Conservation (phyloP, 331 rosid genomes). For the Prunus yedoensis region DNA sequence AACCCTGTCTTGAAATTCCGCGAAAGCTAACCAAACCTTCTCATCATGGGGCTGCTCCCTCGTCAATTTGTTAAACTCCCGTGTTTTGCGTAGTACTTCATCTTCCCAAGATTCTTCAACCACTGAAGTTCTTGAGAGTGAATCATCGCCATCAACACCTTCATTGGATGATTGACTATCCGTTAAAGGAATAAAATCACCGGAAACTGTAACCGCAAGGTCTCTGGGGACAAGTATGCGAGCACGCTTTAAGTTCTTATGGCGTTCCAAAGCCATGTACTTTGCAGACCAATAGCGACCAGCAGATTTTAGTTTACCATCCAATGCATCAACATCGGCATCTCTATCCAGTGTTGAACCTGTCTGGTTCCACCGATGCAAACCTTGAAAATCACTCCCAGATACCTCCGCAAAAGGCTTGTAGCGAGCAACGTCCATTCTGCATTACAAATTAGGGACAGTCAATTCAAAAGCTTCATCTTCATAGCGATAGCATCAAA, state of each 20-base stretch:
- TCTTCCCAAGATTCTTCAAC: slow-evolving; percentile 98
- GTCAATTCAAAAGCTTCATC: background rate
- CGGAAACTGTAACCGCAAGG: slow-evolving; percentile 27
- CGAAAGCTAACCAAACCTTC: slow-evolving; percentile 73
- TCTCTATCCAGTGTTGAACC: slow-evolving; percentile 64
- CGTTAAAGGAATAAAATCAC: slow-evolving; percentile 68
- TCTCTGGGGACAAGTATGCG: slow-evolving; percentile 53
- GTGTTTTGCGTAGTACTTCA: slow-evolving; percentile 70
- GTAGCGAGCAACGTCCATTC: slow-evolving; percentile 94
- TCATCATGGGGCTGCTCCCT: slow-evolving; percentile 89
- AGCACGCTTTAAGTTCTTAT: slow-evolving; percentile 72
- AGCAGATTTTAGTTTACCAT: slow-evolving; percentile 59
- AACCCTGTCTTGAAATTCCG: slow-evolving; percentile 85
- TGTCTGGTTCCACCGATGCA: slow-evolving; percentile 43
- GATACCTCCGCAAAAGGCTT: slow-evolving; percentile 47
- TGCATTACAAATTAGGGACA: slow-evolving; percentile 35
- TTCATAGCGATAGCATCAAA: background rate
- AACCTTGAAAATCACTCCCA: slow-evolving; percentile 36
- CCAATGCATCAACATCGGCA: slow-evolving; percentile 66
- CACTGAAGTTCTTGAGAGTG: slow-evolving; percentile 2
- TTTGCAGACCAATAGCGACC: slow-evolving; percentile 96
- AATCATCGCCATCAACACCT: background rate
- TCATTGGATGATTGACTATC: slow-evolving; percentile 46
- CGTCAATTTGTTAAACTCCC: slow-evolving; percentile 78
- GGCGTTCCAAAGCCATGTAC: slow-evolving; percentile 74